Base-by-base conservation (phyloP, 2,329 filamentous ascomycete genomes). In the Colletotrichum paranaense region DNA sequence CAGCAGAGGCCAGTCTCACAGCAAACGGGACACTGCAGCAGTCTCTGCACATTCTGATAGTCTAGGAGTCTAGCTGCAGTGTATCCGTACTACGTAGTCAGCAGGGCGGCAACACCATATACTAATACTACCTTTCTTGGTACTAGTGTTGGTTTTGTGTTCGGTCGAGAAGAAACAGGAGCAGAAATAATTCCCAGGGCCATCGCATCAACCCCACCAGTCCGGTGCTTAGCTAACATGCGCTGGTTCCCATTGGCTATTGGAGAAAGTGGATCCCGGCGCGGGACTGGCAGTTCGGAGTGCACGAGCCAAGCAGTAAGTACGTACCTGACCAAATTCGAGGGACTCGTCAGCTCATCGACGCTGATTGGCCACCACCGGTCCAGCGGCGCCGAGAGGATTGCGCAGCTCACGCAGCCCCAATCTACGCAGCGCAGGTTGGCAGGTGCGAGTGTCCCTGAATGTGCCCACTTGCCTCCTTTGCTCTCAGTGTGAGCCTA, bases 301-400 rank as follows among this genome's bases (percentile, higher is more conserved):
- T 12, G 57, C 63, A 68, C 49, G 35, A 52, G 38, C 38, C 68
- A 56, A 9, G 7, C 24, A 24, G 5, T 8, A n/a, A 7, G 7
- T 49, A 49, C 42, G 42, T 49, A 49, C 42, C 42, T 6, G 2
- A 16, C 2, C 5, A 19, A 42, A 7, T 7, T 42, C 38, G 38
- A 42, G 38, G 77, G 78, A 80, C 80, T 83, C 81, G 81, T 83
- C 79, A 83, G 80, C 81, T 79, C 58, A 57, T 73, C 64, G 62
- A 42, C 53, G 52, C 62, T 78, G 74, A 82, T 83, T 83, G 81
- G 78, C 67, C 63, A 22, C 12, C 6, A 16, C 35, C 38, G 69
- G 58, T 24, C 55, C 35, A 42, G 26, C 35, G 42, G 38, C 46
- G 46, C 46, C 32, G 24, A n/a, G 62, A 67, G 46, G 69, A 68